Evolutionary conservation across 305 asterid species (phyloP), one percentile per base, ranked within the genome.

Genomic region (Rubia balearica): DNA sequence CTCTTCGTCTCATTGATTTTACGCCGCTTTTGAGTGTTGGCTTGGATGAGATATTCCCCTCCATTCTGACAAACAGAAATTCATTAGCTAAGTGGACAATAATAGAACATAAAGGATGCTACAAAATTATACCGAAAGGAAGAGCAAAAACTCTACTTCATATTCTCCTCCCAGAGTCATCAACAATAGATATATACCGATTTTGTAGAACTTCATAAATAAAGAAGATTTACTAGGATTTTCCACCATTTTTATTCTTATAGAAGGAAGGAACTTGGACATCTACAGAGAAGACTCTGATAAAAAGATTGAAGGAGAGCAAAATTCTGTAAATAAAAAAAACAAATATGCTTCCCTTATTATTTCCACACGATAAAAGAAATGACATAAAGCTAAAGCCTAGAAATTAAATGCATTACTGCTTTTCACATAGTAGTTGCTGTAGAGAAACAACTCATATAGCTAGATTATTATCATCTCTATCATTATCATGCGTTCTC

Each of bases 21-120:
- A 19, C 73, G 90, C 51, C 97, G 87, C 82, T 94, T 94, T 77
- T 87, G 96, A 82, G 89, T 87, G 80, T 88, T 91, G 43, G 98
- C 95, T 80, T 74, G 85, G 73, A 94, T 88, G 74, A 89, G 96
- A 83, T 83, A 94, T 61, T 88, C 94, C 72, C 86, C 90, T 77
- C 90, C 96, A 79, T 75, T 88, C 99, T 94, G 84, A 71, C 78
- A 80, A 51, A 59, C 69, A 76, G 56, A 73, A 74, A 66, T 21
- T 33, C 30, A 59, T 59, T 56, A 51, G 14, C 61, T 4, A 7
- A 6, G 48, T 8, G 48, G 46, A 65, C 22, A 63, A 42, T 19
- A 45, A 3, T 40, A 30, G 61, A 38, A 22, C 33, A 67, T 7
- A 13, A 33, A 67, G 8, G 57, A 49, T 49, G 22, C 38, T 2